Percentiles rank a stretch among this genome's conserved stretches.
phyloP scores from a whole-genome alignment of 148 eudicot genomes.

The Mesembryanthemum crystallinum region DNA sequence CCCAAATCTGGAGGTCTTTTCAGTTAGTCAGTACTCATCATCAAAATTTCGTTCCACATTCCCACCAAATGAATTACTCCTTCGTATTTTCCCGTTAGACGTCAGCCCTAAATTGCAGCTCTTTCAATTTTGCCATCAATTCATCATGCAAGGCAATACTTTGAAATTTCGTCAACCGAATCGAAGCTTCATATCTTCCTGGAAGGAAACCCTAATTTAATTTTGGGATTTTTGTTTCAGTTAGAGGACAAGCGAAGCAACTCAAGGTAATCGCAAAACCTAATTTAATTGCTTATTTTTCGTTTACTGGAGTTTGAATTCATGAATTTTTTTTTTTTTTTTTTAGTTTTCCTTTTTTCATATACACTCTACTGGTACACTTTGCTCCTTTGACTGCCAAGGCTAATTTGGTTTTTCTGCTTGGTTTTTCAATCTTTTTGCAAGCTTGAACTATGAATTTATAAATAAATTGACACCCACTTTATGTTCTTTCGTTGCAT shows the following conservation, averaged over 20 bases:
- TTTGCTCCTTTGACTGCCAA: background rate
- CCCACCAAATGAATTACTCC: background rate
- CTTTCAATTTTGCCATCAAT: background rate
- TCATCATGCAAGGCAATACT: background rate
- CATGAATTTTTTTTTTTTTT: too few species aligned
- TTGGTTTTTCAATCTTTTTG: background rate
- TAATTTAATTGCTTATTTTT: background rate
- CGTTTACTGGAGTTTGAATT: too few species aligned
- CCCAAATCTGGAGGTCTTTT: background rate
- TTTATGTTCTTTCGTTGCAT: background rate
- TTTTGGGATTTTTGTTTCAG: background rate
- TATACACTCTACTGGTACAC: background rate
- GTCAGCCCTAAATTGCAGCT: background rate
- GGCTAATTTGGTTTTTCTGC: background rate
- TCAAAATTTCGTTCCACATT: background rate
- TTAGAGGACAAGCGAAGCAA: background rate
- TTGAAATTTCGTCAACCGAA: background rate
- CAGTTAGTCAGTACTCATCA: background rate
- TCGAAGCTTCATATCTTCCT: slow-evolving; percentile 1
- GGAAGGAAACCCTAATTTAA: background rate
- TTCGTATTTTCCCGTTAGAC: background rate
- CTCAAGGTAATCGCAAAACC: slow-evolving; percentile 9
- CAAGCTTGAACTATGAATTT: too few species aligned
- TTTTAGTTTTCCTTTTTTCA: background rate
- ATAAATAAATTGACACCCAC: too few species aligned